phyloP scores from a whole-genome alignment of 768 basidiomycete species.

The Auricularia sp. region DNA sequence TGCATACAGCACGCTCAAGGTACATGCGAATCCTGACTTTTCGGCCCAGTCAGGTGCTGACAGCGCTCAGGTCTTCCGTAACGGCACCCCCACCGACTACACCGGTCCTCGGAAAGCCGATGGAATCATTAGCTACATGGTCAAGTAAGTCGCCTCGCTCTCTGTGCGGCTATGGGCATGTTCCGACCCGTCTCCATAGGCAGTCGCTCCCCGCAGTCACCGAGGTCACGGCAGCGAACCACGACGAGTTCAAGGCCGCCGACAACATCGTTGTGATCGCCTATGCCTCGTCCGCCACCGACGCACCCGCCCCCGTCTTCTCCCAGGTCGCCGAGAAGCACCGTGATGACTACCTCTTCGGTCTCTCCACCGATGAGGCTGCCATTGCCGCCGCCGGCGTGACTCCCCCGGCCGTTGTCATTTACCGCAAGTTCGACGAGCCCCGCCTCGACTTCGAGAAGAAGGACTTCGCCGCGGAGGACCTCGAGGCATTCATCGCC shows the following conservation, averaged over 20 bases:
- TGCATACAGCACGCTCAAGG: conserved; percentile 9
- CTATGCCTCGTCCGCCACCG: conserved; percentile 67
- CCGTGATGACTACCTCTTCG: conserved; percentile 92
- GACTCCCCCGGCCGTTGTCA: conserved; percentile 72
- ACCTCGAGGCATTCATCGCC: conserved; percentile 68
- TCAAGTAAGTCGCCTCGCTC: conserved; percentile 54
- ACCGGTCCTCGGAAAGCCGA: conserved; percentile 85
- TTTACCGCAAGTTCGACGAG: conserved; percentile 91
- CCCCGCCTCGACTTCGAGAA: conserved; percentile 57
- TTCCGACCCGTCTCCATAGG: conserved; percentile 27
- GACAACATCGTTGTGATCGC: conserved; percentile 89
- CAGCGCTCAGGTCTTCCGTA: conserved; percentile 83
- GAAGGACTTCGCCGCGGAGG: conserved; percentile 39
- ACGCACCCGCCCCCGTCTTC: conserved; percentile 63
- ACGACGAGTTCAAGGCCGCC: conserved; percentile 73
- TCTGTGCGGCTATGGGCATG: conserved; percentile 4
- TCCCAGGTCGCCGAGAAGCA: conserved; percentile 71
- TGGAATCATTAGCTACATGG: conserved; percentile 93
- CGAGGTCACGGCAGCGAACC: conserved; percentile 62
- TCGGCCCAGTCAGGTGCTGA: background rate
- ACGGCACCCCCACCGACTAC: conserved; percentile 74
- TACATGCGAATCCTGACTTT: background rate
- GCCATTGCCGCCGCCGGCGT: conserved; percentile 62
- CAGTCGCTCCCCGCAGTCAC: conserved; percentile 93
- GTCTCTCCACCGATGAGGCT: conserved; percentile 63